These are phyloP conservation scores for Apiospora marii DNA, from an alignment of 2,329 filamentous ascomycete genomes.

Conservation along the genomic window DNA sequence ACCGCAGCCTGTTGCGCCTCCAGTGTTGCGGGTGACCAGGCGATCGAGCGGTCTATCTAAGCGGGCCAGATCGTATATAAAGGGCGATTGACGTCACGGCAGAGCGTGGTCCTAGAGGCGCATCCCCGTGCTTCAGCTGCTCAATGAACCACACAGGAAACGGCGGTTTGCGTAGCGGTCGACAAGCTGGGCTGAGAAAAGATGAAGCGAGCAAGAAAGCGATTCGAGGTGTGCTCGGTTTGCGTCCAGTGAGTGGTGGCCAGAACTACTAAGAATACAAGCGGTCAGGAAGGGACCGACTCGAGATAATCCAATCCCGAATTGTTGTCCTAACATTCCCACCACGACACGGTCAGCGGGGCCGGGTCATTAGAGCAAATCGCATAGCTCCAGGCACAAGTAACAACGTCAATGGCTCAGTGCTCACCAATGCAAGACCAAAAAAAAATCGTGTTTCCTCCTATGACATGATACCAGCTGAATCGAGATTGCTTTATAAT, in stretches of 20 bases:
- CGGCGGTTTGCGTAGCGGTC: background rate
- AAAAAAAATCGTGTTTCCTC: background rate
- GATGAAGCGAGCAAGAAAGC: background rate
- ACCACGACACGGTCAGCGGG: conserved; percentile 20
- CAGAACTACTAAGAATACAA: conserved; percentile 3
- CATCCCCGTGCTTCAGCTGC: background rate
- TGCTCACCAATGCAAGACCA: conserved; percentile 17
- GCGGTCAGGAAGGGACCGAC: conserved; percentile 14
- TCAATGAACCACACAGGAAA: background rate
- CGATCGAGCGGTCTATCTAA: conserved; percentile 17
- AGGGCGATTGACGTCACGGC: conserved; percentile 18
- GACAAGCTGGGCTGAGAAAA: background rate
- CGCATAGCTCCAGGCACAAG: conserved; percentile 16
- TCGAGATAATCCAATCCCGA: conserved; percentile 18
- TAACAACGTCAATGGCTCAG: conserved; percentile 18
- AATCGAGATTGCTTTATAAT: background rate
- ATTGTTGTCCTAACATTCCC: conserved; percentile 16
- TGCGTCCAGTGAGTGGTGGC: background rate
- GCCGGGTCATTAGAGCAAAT: conserved; percentile 20
- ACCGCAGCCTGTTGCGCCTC: conserved; percentile 16
- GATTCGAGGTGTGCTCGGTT: background rate
- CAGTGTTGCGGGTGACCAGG: conserved; percentile 5
- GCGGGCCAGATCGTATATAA: background rate
- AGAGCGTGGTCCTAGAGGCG: conserved; percentile 1
- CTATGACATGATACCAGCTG: background rate